Evolutionary conservation across 2,329 filamentous ascomycete genomes (phyloP), one percentile per base, ranked within the genome.

Genomic region (Myrmaecium sp.): DNA sequence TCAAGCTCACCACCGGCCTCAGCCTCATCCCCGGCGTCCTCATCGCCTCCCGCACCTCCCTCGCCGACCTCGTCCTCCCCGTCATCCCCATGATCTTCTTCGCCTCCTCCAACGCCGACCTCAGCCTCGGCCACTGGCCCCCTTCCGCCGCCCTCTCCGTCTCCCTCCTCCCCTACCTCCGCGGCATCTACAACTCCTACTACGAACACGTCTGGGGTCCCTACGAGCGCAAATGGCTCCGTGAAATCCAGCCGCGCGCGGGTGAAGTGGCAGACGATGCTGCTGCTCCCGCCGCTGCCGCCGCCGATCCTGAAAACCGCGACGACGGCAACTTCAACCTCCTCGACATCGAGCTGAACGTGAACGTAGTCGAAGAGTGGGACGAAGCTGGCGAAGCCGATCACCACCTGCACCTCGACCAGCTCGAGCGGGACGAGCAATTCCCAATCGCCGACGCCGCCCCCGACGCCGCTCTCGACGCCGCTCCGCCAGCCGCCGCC

Each of bases 11-110:
- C 31, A 38, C 75, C 15, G 72, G 72, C 2, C 47, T 81, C 3
- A 70, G 74, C 2, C 54, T 79, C 5, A 76, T 84, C 31, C 74
- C 71, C 1, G 59, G 75, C 7, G 60, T 69, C 2, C 58, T 84
- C 6, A 59, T 82, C 7, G 59, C 76, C n/a, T 74, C 74, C 12
- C 60, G 77, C 17, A 70, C 74, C 14, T 62, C 58, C 2, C 57
- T 74, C 25, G 66, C 68, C 16, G 74, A 81, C 37, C 62, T 64
- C 3, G 53, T 74, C 5, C 55, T 77, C 5, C 71, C 72, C 2
- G 62, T 68, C 12, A 55, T 76, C 11, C 72, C 72, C 0, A 60
- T 77, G 29, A 57, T 68, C 37, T 69, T 69, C 48, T 68, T 68
- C 33, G 65, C 58, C 21, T 66, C 58, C 15, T 61, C 62, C n/a